phyloP scores from a whole-genome alignment of 106 monocot species.

The Phalaenopsis aphrodite region DNA sequence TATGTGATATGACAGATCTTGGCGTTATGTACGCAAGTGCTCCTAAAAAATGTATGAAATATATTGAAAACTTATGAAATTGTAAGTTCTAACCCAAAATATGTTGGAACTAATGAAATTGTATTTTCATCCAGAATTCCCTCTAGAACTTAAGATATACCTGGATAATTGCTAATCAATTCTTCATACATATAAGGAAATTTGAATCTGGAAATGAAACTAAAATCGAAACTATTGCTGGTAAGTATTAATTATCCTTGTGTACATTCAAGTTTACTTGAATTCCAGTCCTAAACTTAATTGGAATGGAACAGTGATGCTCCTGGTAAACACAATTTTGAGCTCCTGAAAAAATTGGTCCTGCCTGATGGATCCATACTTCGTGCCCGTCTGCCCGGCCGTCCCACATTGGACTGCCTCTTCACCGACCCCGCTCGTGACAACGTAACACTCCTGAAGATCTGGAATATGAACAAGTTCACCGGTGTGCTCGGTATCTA shows the following conservation, averaged over 20 bases:
- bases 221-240: too few species aligned
- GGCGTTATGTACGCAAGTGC: too few species aligned
- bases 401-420: slow-evolving; percentile 85
- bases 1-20: too few species aligned
- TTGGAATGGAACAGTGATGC: slow-evolving; percentile 52
- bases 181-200: not conserved
- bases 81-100: too few species aligned
- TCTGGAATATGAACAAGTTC: slow-evolving; percentile 99
- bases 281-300: not conserved
- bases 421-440: slow-evolving; percentile 89
- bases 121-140: too few species aligned
- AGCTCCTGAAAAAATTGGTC: slow-evolving; percentile 80
- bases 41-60: too few species aligned
- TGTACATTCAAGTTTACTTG: too few species aligned
- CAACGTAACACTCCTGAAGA: slow-evolving; percentile 84
- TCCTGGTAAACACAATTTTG: slow-evolving; percentile 85
- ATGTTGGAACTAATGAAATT: too few species aligned
- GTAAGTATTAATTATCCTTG: too few species aligned
- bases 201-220: too few species aligned
- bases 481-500: slow-evolving; percentile 87
- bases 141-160: too few species aligned
- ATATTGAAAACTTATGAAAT: too few species aligned
- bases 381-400: slow-evolving; percentile 71
- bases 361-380: slow-evolving; percentile 90
- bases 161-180: not conserved